Evolutionary conservation across 2,329 filamentous ascomycete species (phyloP).

Genomic region (Cladosporium sp.): DNA sequence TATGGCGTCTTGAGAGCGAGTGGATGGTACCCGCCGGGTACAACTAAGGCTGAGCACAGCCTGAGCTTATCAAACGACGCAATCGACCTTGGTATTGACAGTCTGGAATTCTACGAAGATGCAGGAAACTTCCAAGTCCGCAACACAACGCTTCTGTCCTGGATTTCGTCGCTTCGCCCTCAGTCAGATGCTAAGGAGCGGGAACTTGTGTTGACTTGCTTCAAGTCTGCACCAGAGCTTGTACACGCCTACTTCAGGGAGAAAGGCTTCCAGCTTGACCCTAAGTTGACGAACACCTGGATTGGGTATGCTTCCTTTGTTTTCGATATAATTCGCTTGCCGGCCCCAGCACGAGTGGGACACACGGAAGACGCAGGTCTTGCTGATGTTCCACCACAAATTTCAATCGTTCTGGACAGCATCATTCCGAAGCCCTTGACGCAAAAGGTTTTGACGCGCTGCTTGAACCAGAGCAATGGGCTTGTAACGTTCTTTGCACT

Average conservation of each 20-base stretch:
- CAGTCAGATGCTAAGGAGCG: constrained; percentile 78
- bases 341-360: constrained; percentile 68
- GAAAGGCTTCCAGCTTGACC: constrained; percentile 77
- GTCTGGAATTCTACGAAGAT: constrained; percentile 60
- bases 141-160: constrained; percentile 73
- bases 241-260: constrained; percentile 84
- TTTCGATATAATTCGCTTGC: constrained; percentile 72
- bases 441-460: constrained; percentile 72
- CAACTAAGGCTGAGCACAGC: constrained; percentile 29
- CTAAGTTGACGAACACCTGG: constrained; percentile 90
- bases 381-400: constrained; percentile 67
- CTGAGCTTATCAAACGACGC: constrained; percentile 36
- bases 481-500: constrained; percentile 81
- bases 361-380: constrained; percentile 51
- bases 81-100: constrained; percentile 64
- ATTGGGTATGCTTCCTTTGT: constrained; percentile 88
- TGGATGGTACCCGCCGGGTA: constrained; percentile 76
- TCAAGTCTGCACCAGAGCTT: constrained; percentile 76
- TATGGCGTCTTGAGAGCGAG: constrained; percentile 71
- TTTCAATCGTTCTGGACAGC: constrained; percentile 74
- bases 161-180: constrained; percentile 73
- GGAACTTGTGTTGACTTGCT: constrained; percentile 74
- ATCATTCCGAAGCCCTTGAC: constrained; percentile 78
- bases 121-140: constrained; percentile 61
- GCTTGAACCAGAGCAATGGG: constrained; percentile 70